phyloP scores from a whole-genome alignment of 1,284 basidiomycete genomes.

The Naganishia albida region DNA sequence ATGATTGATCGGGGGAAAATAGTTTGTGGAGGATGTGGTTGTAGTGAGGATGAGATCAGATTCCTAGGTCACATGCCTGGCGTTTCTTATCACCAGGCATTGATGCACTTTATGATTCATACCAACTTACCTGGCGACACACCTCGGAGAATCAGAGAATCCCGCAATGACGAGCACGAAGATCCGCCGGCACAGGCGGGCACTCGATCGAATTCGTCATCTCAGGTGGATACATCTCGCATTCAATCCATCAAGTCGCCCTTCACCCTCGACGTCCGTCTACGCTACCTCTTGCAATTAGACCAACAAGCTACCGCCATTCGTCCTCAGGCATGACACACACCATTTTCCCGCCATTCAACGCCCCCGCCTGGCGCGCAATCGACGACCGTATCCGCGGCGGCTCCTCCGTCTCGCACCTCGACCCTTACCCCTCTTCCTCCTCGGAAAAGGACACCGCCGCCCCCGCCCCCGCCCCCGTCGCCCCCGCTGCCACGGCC shows the following conservation, averaged over 20 bases:
- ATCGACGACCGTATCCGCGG: conserved; percentile 57
- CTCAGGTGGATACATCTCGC: background rate
- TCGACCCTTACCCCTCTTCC: conserved; percentile 36
- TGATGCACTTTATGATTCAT: too few species aligned
- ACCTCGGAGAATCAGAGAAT: too few species aligned
- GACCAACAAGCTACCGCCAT: background rate
- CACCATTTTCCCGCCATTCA: conserved; percentile 45
- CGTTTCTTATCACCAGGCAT: too few species aligned
- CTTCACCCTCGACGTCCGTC: background rate
- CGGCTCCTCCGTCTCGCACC: conserved; percentile 52
- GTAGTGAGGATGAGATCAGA: background rate
- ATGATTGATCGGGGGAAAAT: background rate
- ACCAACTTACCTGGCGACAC: background rate
- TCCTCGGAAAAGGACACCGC: too few species aligned
- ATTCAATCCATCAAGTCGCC: background rate
- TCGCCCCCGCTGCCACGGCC: too few species aligned
- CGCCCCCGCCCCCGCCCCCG: too few species aligned
- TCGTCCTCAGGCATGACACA: conserved; percentile 1
- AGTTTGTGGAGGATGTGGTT: too few species aligned
- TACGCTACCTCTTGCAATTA: too few species aligned
- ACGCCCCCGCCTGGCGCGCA: conserved; percentile 48
- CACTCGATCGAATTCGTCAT: background rate
- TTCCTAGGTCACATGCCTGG: too few species aligned
- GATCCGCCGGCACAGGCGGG: too few species aligned
- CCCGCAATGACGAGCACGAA: too few species aligned